Base-by-base conservation (phyloP, 139 green algal genomes). In the Mesotaenium endlicherianum region DNA sequence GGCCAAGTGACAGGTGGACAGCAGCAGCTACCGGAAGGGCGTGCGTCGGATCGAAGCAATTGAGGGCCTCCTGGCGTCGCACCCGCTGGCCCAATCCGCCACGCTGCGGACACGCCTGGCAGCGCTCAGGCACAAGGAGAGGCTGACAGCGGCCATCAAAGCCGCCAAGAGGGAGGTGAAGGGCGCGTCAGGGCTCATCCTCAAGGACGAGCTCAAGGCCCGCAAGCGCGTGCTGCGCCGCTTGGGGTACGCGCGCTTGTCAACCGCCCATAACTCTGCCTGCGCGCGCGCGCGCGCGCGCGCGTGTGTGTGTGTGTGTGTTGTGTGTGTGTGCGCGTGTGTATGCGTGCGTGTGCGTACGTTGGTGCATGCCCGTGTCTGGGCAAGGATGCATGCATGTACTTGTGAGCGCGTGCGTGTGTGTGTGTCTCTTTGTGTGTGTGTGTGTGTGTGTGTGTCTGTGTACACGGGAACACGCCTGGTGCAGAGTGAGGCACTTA, bases 141-240 rank as follows among this genome's bases (percentile, higher is more conserved):
- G 58, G 55, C 59, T 89, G 42, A 45, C n/a, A 2, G 31, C 5
- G 1, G 20, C 30, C 3, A 34, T 85, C 53, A 87, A 89, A 57
- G 49, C 20, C 38, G 8, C 53, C 3, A 78, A 57, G 6, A 55
- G 17, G 53, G 58, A 88, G 47, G 49, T 85, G 30, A 82, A 77
- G 44, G 70, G 31, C 8, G 34, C 59, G 60, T 17, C 45, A 36
- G 40, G 34, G 26, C 44, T 86, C 20, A 80, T 90, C 45, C 50
- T 89, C 43, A 85, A 90, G 58, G 49, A 87, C 43, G 70, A 90
- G 77, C 89, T 95, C 34, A 78, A 92, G 57, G 16, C 77, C 50
- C 67, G 90, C 75, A 77, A 50, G 38, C 34, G 70, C 2, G 94
- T 98, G 76, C 91, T 98, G 81, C 82, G 88, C 17, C 88, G 89